Base-by-base conservation (phyloP, 2,329 filamentous ascomycete species). In the Fusarium guadeloupense region DNA sequence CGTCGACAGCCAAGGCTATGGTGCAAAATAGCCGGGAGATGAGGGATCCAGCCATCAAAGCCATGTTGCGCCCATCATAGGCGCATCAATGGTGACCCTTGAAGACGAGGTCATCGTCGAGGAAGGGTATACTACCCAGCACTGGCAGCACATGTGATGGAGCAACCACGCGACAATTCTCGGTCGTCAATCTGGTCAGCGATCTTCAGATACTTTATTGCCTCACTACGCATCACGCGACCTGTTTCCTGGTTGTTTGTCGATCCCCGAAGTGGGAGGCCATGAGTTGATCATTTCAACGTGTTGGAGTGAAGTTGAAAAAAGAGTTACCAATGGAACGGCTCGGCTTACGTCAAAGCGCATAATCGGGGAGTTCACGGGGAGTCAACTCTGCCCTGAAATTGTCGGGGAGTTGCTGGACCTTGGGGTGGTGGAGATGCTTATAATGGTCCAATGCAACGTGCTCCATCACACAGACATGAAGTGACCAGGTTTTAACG, bases 1-100 rank as follows among this genome's bases (percentile, higher is more conserved):
- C 66, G 66, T 63, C 37, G 47, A 55, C 44, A 60, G 63, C 66
- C 66, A 58, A 41, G 46, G 38, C 31, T 44, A 68, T 69, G 66
- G 60, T 68, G 66, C 51, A 63, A 68, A 49, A 47, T 25, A 35
- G 42, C 37, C n/a, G n/a, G n/a, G n/a, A n/a, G n/a, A n/a, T n/a
- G n/a, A n/a, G n/a, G n/a, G n/a, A n/a, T n/a, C n/a, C n/a, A n/a
- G n/a, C n/a, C n/a, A n/a, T n/a, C n/a, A n/a, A n/a, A n/a, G n/a
- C n/a, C n/a, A n/a, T n/a, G n/a, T n/a, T n/a, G n/a, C n/a, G n/a
- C n/a, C n/a, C n/a, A n/a, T 13, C 13, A 44, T 47, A 34, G 37
- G 10, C 33, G 26, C 35, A 23, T 34, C 28, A 26, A 51, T 39
- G 51, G 48, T 34, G 25, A 40, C n/a, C 37, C 44, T 16, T 33